Conservation (phyloP, 805 yeast genomes). For the Torulaspora delbrueckii region DNA sequence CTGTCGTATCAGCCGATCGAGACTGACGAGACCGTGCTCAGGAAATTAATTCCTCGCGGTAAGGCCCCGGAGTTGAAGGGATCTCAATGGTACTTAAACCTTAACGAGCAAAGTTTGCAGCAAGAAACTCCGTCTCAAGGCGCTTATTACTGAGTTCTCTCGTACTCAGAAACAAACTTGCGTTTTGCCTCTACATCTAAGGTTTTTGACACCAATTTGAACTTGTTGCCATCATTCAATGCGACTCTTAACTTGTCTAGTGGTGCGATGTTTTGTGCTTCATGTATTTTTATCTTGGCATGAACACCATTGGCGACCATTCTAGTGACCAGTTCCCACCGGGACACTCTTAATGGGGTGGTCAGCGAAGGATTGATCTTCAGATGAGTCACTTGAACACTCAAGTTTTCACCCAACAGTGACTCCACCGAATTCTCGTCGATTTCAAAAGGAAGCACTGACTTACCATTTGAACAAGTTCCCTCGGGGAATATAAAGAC, state of each 20-base stretch:
- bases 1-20: slow-evolving; percentile 25
- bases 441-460: slow-evolving; percentile 55
- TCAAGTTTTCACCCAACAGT: slow-evolving; percentile 17
- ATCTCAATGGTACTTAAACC: slow-evolving; percentile 24
- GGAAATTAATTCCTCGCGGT: slow-evolving; percentile 25
- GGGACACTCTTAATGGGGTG: slow-evolving; percentile 30
- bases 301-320: slow-evolving; percentile 20
- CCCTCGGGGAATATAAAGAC: slow-evolving; percentile 71
- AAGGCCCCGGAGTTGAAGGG: slow-evolving; percentile 24
- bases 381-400: slow-evolving; percentile 25
- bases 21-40: slow-evolving; percentile 13
- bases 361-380: slow-evolving; percentile 32
- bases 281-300: slow-evolving; percentile 25
- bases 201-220: slow-evolving; percentile 44
- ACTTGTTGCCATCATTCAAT: slow-evolving; percentile 44
- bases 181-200: slow-evolving; percentile 42
- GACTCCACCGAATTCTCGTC: slow-evolving; percentile 19
- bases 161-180: slow-evolving; percentile 39
- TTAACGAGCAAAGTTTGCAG: slow-evolving; percentile 5
- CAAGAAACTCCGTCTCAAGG: slow-evolving; percentile 1
- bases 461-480: slow-evolving; percentile 78
- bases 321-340: slow-evolving; percentile 18
- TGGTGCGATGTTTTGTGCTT: slow-evolving; percentile 21
- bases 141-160: slow-evolving; percentile 10
- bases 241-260: slow-evolving; percentile 29